Evolutionary conservation across 192 early-diverging fungal species (phyloP).

Genomic region (Powellomyces hirtus): DNA sequence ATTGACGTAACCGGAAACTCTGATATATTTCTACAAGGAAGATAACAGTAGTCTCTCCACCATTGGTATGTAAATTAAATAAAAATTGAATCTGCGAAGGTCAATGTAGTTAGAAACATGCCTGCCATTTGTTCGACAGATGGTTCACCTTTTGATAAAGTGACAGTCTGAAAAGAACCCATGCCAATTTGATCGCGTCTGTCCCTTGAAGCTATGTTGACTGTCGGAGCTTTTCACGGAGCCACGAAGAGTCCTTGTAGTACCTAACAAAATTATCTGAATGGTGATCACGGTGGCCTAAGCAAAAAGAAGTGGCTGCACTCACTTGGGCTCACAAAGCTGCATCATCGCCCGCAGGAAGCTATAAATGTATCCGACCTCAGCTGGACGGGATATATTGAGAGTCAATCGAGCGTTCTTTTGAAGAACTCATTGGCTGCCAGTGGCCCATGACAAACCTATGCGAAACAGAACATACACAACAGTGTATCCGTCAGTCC

Average conservation of each 20-base stretch:
- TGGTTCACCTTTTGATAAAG: too few relatives aligned
- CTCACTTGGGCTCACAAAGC: slow-evolving; percentile 49
- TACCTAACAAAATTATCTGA: slow-evolving; percentile 15
- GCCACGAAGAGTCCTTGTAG: slow-evolving; percentile 44
- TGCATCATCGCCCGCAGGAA: slow-evolving; percentile 31
- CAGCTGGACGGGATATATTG: slow-evolving; percentile 9
- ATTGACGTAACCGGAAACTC: too few relatives aligned
- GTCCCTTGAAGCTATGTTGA: too few relatives aligned
- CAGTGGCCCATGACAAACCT: slow-evolving; percentile 24
- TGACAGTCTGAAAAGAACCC: too few relatives aligned
- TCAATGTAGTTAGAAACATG: too few relatives aligned
- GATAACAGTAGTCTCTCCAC: too few relatives aligned
- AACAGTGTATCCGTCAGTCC: slow-evolving; percentile 30
- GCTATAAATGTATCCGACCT: slow-evolving; percentile 38
- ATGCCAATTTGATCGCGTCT: too few relatives aligned
- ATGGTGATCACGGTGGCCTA: neutral
- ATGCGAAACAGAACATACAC: slow-evolving; percentile 37
- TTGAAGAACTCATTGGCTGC: too few relatives aligned
- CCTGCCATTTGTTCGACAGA: too few relatives aligned
- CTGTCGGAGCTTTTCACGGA: slow-evolving; percentile 24
- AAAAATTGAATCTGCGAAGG: too few relatives aligned
- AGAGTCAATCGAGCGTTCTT: neutral
- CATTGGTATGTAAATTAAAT: too few relatives aligned
- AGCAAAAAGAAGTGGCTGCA: neutral
- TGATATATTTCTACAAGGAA: too few relatives aligned